These are phyloP conservation scores for Phytophthora citricola DNA, from an alignment of 352 stramenopile species.

Conservation along the genomic window DNA sequence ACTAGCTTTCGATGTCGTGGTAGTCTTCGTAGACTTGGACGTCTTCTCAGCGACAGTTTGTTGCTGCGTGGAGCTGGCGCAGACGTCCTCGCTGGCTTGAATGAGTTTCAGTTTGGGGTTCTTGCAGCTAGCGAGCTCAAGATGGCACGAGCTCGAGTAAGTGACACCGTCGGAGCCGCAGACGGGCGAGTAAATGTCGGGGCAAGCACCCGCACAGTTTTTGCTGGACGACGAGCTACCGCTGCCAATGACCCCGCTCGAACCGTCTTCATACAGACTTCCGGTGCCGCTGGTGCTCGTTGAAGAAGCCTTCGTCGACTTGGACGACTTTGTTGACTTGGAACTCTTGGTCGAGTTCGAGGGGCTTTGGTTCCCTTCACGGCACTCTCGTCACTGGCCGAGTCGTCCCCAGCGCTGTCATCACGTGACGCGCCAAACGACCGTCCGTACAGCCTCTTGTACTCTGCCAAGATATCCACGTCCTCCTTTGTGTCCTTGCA, in stretches of 20 bases:
- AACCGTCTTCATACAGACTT: slow-evolving; percentile 27
- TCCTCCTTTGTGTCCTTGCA: slow-evolving; percentile 43
- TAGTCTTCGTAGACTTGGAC: slow-evolving; percentile 17
- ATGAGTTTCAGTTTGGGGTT: slow-evolving; percentile 24
- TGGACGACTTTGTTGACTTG: slow-evolving; percentile 19
- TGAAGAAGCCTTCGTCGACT: slow-evolving; percentile 20
- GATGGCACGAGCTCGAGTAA: slow-evolving; percentile 38
- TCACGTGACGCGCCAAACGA: slow-evolving; percentile 24
- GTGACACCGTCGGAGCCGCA: slow-evolving; percentile 47
- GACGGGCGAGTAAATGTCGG: slow-evolving; percentile 38
- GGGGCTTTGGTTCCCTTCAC: not conserved
- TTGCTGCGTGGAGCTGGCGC: slow-evolving; percentile 19
- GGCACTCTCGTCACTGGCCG: slow-evolving; percentile 6
- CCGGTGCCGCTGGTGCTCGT: slow-evolving; percentile 9
- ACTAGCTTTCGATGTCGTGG: slow-evolving; percentile 1
- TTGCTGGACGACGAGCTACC: slow-evolving; percentile 3
- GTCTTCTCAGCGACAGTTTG: slow-evolving; percentile 17
- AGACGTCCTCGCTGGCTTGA: slow-evolving; percentile 24
- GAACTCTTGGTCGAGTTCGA: slow-evolving; percentile 13
- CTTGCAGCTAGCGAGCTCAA: slow-evolving; percentile 32
- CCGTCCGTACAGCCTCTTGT: slow-evolving; percentile 22
- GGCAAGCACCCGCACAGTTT: slow-evolving; percentile 25
- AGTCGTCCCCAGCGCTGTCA: slow-evolving; percentile 14
- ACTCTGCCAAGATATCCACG: slow-evolving; percentile 18
- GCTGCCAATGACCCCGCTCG: slow-evolving; percentile 15